Evolutionary conservation across 192 early-diverging fungal genomes (phyloP).

Genomic region (Coemansia sp.): DNA sequence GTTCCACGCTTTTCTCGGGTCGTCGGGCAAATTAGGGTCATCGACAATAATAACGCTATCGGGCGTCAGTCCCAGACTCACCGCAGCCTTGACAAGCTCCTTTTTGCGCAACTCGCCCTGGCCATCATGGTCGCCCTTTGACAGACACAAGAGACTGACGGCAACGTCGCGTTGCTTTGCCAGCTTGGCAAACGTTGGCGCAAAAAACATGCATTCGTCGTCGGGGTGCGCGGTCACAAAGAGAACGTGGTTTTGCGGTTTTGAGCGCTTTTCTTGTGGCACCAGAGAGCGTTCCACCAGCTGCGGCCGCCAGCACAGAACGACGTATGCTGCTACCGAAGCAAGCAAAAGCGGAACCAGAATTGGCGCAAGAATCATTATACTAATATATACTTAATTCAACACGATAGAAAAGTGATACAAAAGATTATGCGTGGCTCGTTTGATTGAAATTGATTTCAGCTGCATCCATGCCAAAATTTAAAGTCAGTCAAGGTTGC

Average conservation of each 20-base stretch:
- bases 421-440: too few relatives aligned
- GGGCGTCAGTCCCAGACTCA: constrained; percentile 44
- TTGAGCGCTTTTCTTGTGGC: constrained; percentile 33
- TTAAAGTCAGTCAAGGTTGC: neutral
- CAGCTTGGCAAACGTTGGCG: constrained; percentile 69
- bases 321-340: constrained; percentile 27
- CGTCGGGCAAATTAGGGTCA: constrained; percentile 62
- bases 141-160: constrained; percentile 79
- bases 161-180: constrained; percentile 54
- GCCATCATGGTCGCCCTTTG: constrained; percentile 66
- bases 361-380: constrained; percentile 44
- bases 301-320: constrained; percentile 31
- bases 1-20: constrained; percentile 66
- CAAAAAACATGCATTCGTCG: constrained; percentile 99
- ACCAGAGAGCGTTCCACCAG: constrained; percentile 40
- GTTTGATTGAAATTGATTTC: too few relatives aligned
- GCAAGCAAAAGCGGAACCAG: constrained; percentile 32
- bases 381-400: too few relatives aligned
- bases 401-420: too few relatives aligned
- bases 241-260: constrained; percentile 53
- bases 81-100: constrained; percentile 45
- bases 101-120: constrained; percentile 47
- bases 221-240: constrained; percentile 90
- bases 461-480: too few relatives aligned
- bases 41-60: constrained; percentile 56